These are phyloP conservation scores for Teunomyces gatunensis DNA, from an alignment of 805 yeast genomes.

Conservation along the genomic window DNA sequence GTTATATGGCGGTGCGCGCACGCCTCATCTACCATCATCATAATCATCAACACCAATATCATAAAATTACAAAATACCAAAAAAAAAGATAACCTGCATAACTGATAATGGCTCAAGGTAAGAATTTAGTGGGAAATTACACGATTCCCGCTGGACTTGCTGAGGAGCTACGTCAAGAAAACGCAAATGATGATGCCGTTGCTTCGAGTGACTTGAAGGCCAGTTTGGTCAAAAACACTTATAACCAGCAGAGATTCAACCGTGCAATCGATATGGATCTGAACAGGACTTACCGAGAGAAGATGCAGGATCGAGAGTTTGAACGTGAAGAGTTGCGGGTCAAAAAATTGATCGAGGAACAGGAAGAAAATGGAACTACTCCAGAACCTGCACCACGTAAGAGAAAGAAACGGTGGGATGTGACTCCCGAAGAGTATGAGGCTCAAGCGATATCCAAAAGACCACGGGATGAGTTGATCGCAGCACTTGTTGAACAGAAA, in stretches of 20 bases:
- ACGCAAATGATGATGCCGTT: constrained; percentile 15
- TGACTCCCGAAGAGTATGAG: constrained; percentile 34
- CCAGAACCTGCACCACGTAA: constrained; percentile 11
- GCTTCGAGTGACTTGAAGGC: constrained; percentile 15
- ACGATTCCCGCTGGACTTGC: constrained; percentile 30
- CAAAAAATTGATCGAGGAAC: constrained; percentile 20
- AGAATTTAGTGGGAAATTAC: constrained; percentile 27
- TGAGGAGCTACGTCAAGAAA: constrained; percentile 23
- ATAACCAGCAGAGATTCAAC: constrained; percentile 27
- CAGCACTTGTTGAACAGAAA: constrained; percentile 14
- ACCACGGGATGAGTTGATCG: constrained; percentile 1
- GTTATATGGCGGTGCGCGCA: not conserved
- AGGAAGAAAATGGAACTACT: constrained; percentile 10
- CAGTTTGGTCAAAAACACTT: constrained; percentile 21
- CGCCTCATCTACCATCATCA: not conserved
- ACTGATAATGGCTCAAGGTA: not conserved
- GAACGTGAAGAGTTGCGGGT: constrained; percentile 35
- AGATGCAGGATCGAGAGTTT: constrained; percentile 39
- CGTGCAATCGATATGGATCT: constrained; percentile 21
- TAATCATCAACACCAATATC: not conserved
- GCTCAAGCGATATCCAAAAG: constrained; percentile 3
- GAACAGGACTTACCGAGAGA: constrained; percentile 37
- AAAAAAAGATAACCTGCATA: constrained; percentile 1
- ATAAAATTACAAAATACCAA: not conserved
- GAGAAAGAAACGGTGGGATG: constrained; percentile 46